These are phyloP conservation scores for Lichtheimia ramosa DNA, from an alignment of 371 early-diverging fungal species.

Conservation along the genomic window DNA sequence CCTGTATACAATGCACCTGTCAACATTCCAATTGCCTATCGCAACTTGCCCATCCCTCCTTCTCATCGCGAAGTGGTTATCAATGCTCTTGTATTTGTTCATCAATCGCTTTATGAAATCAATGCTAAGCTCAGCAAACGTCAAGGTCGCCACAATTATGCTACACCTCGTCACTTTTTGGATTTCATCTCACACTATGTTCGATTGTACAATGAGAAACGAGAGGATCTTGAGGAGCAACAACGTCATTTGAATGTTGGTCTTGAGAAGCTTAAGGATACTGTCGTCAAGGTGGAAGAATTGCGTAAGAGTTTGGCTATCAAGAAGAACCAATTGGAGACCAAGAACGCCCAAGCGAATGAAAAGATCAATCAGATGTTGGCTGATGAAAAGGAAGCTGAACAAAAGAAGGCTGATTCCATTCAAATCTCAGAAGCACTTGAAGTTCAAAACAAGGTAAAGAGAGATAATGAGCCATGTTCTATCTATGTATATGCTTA, in stretches of 20 bases:
- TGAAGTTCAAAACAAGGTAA: slow-evolving; percentile 68
- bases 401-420: slow-evolving; percentile 86
- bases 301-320: slow-evolving; percentile 86
- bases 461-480: background rate
- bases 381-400: slow-evolving; percentile 94
- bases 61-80: slow-evolving; percentile 85
- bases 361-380: slow-evolving; percentile 97
- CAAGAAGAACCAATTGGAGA: slow-evolving; percentile 85
- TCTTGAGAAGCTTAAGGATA: slow-evolving; percentile 93
- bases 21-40: slow-evolving; percentile 80
- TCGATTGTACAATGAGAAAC: slow-evolving; percentile 87
- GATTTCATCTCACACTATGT: slow-evolving; percentile 96
- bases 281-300: slow-evolving; percentile 96
- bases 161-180: slow-evolving; percentile 96
- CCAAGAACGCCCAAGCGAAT: slow-evolving; percentile 91
- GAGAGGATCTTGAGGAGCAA: slow-evolving; percentile 95
- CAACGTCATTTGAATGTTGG: slow-evolving; percentile 98
- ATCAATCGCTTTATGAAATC: slow-evolving; percentile 85
- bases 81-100: slow-evolving; percentile 91
- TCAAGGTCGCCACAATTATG: slow-evolving; percentile 80
- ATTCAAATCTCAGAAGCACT: slow-evolving; percentile 80
- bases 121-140: slow-evolving; percentile 84
- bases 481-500: too few species aligned
- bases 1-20: slow-evolving; percentile 69
- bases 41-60: slow-evolving; percentile 72